These are phyloP conservation scores for Xylaria sp. DNA, from an alignment of 495 filamentous ascomycete genomes.

Conservation along the genomic window DNA sequence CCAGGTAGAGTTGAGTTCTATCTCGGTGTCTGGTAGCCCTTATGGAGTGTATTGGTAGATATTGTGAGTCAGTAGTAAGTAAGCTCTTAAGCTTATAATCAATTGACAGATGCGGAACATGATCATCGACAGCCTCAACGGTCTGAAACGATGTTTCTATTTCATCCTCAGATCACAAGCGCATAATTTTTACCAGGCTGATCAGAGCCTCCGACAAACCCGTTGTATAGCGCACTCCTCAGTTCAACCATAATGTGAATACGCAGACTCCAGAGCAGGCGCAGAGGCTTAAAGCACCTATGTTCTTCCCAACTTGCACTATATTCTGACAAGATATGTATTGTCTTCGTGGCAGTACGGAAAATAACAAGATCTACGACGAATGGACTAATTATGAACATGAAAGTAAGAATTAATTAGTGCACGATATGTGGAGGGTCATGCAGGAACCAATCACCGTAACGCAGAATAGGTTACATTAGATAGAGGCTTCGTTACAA, in stretches of 20 bases:
- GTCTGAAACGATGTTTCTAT: neutral
- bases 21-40: too few species aligned
- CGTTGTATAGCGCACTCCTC: neutral
- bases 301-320: neutral
- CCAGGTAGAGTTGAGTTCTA: neutral
- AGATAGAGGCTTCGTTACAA: neutral
- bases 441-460: neutral
- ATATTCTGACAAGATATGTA: neutral
- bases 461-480: neutral
- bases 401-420: too few species aligned
- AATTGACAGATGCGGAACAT: neutral
- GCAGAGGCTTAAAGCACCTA: neutral
- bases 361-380: neutral
- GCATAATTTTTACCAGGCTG: neutral
- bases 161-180: neutral
- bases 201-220: conserved; percentile 1
- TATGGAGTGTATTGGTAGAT: neutral
- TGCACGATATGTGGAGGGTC: neutral
- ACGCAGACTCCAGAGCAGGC: too few species aligned
- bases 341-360: too few species aligned
- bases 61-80: neutral
- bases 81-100: neutral
- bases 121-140: neutral
- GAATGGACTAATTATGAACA: neutral
- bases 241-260: neutral